Percentiles rank a stretch among this genome's conserved stretches.
Conservation (phyloP, 176 grass and related monocot genomes). For the Otatea glauca region DNA sequence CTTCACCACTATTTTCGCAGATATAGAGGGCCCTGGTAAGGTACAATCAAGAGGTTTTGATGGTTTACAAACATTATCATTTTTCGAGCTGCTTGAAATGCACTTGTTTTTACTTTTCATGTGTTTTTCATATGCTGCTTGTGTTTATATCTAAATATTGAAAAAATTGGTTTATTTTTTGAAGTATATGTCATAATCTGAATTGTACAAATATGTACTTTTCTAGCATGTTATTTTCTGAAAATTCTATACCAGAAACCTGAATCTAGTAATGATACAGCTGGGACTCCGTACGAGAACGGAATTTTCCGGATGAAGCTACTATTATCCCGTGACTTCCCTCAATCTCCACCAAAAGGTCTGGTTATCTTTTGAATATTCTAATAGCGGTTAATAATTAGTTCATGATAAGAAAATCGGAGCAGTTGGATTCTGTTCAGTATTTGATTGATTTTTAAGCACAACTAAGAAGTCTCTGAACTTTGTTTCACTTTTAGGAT, state of each 20-base stretch:
- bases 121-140: neutral
- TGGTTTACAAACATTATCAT: neutral
- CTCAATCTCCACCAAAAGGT: conserved; percentile 90
- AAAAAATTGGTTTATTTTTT: neutral
- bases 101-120: neutral
- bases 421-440: neutral
- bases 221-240: neutral
- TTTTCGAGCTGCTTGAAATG: neutral
- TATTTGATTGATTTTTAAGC: neutral
- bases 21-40: conserved; percentile 87
- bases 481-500: conserved; percentile 53
- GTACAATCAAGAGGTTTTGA: conserved; percentile 13
- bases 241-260: conserved; percentile 4
- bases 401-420: neutral
- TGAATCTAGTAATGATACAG: conserved; percentile 45
- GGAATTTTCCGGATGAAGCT: conserved; percentile 94
- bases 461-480: neutral
- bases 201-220: neutral
- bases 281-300: conserved; percentile 89
- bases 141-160: neutral
- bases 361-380: conserved; percentile 17
- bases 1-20: conserved; percentile 86
- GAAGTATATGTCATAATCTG: conserved; percentile 1
- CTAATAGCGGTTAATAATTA: neutral
- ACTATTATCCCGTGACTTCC: conserved; percentile 74